Evolutionary conservation across 108 stramenopile genomes (phyloP).

Genomic region (Licmophora abbreviata): DNA sequence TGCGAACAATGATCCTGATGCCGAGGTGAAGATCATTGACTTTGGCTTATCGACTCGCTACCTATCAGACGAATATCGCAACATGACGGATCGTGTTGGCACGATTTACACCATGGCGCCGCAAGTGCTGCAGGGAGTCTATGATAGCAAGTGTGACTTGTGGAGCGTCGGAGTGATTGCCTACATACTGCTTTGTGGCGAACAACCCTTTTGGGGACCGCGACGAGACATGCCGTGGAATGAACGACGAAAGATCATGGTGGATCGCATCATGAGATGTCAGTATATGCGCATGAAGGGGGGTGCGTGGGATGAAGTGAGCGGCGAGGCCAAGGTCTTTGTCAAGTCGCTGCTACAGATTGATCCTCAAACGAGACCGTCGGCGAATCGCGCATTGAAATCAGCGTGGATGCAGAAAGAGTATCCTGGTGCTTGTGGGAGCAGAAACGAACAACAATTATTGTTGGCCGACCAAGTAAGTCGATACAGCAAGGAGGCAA

Average conservation of each 20-base stretch:
- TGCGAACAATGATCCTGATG: constrained; percentile 28
- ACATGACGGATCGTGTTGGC: constrained; percentile 46
- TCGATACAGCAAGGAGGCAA: background rate
- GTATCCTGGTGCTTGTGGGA: background rate
- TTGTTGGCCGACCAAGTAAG: constrained; percentile 30
- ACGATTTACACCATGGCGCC: constrained; percentile 68
- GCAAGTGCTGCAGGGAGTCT: constrained; percentile 41
- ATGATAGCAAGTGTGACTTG: constrained; percentile 35
- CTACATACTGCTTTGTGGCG: constrained; percentile 63
- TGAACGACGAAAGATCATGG: constrained; percentile 26
- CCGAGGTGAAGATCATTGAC: constrained; percentile 63
- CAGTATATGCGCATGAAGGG: constrained; percentile 36
- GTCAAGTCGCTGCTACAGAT: constrained; percentile 24
- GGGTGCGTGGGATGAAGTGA: constrained; percentile 31
- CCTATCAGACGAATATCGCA: constrained; percentile 8
- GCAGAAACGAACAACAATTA: background rate
- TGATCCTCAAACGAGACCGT: constrained; percentile 23
- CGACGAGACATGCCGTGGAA: too few relatives aligned
- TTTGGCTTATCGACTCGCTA: constrained; percentile 44
- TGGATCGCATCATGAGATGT: constrained; percentile 36
- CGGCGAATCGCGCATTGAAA: constrained; percentile 30
- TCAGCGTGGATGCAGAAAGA: constrained; percentile 23
- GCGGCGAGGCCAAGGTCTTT: constrained; percentile 31
- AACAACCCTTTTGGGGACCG: constrained; percentile 68
- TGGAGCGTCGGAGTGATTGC: constrained; percentile 61